These are phyloP conservation scores for Emiliania huxleyi DNA, from an alignment of 78 protist species.

Conservation along the genomic window DNA sequence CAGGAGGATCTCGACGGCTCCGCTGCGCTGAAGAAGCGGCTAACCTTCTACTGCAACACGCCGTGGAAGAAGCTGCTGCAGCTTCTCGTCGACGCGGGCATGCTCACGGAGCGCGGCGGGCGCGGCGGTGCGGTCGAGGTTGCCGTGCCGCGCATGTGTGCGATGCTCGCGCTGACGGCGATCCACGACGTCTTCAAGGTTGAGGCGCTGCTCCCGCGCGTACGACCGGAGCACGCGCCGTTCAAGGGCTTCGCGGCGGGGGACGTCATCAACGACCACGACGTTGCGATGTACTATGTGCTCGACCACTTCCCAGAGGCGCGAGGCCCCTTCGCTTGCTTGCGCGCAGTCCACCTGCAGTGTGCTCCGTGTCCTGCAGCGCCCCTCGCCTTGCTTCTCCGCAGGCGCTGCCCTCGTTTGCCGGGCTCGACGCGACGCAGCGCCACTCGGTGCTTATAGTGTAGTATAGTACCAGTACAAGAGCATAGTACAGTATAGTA, in stretches of 20 bases:
- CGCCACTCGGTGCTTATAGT: no score
- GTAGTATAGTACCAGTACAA: neutral
- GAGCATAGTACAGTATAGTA: no score
- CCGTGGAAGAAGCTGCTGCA: neutral
- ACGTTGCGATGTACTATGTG: neutral
- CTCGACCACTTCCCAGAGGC: neutral
- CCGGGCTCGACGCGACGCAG: neutral
- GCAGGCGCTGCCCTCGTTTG: neutral
- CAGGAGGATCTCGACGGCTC: neutral
- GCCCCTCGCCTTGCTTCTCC: no score
- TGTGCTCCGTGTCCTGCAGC: no score
- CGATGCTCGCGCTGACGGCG: neutral
- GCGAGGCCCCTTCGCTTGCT: no score
- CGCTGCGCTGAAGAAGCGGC: neutral
- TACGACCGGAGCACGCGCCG: neutral
- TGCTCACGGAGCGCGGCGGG: neutral
- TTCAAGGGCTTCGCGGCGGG: neutral
- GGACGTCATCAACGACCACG: neutral
- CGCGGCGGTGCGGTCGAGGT: neutral
- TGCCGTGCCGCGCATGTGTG: neutral
- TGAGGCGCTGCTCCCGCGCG: neutral
- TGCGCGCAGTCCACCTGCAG: no score
- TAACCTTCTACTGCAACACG: neutral
- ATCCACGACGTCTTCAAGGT: neutral
- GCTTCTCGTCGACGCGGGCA: neutral